Evolutionary conservation across 495 filamentous ascomycete species (phyloP).

Genomic region (Aspergillus bridgeri): DNA sequence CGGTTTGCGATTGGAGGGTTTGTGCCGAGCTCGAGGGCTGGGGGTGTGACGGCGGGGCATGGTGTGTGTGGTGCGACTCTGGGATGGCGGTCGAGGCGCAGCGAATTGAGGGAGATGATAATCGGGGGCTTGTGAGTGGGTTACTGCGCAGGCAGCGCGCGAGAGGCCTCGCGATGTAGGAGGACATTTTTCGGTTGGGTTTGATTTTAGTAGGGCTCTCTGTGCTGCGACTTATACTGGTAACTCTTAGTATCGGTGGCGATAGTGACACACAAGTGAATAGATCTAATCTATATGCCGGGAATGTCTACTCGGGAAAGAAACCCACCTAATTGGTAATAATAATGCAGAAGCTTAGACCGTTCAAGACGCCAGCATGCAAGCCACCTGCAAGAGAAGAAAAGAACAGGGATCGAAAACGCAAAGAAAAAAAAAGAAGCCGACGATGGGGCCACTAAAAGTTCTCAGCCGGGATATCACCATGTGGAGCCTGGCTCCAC

Average conservation of each 20-base stretch:
- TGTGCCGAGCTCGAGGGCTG: background rate
- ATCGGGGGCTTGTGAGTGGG: background rate
- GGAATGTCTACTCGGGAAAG: too few relatives aligned
- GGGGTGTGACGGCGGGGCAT: background rate
- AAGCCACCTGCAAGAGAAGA: conserved; percentile 1
- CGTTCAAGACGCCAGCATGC: background rate
- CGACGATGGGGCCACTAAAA: background rate
- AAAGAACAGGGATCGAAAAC: background rate
- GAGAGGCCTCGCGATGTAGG: background rate
- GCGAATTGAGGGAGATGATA: conserved; percentile 1
- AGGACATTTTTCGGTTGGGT: conserved; percentile 7
- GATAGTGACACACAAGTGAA: background rate
- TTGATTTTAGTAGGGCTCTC: background rate
- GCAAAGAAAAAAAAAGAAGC: conserved; percentile 8
- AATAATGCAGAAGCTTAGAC: background rate
- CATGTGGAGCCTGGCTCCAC: conserved; percentile 3
- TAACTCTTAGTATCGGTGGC: background rate
- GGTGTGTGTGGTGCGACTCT: background rate
- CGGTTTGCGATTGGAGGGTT: conserved; percentile 30
- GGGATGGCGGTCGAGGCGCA: conserved; percentile 11
- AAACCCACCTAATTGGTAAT: background rate
- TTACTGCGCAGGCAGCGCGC: background rate
- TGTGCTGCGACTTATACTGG: background rate
- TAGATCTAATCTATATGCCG: too few relatives aligned
- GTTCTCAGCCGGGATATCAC: background rate